Evolutionary conservation across 768 basidiomycete species (phyloP).

Genomic region (Leccinum imitatum): DNA sequence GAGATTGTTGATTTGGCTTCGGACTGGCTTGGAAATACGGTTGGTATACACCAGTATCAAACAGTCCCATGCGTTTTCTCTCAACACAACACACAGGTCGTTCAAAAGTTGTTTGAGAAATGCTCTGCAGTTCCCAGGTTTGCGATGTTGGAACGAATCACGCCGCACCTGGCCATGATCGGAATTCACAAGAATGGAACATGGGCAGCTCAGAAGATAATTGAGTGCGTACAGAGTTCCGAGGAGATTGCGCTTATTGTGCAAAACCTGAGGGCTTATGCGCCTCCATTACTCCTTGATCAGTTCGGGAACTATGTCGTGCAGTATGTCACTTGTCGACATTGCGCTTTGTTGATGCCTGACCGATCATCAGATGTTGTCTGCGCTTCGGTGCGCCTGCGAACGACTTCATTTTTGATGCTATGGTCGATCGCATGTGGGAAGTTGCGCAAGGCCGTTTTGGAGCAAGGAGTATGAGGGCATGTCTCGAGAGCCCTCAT

Average conservation of each 20-base stretch:
- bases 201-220: conserved; percentile 99
- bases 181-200: conserved; percentile 99
- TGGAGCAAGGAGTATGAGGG: conserved; percentile 96
- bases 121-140: conserved; percentile 76
- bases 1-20: conserved; percentile 95
- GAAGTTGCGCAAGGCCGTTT: conserved; percentile 98
- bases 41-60: conserved; percentile 18
- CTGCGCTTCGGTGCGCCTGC: conserved; percentile 86
- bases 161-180: conserved; percentile 93
- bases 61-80: not conserved
- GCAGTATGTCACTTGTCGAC: conserved; percentile 55
- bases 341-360: not conserved
- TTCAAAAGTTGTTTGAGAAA: conserved; percentile 95
- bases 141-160: conserved; percentile 91
- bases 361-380: conserved; percentile 60
- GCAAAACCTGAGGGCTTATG: conserved; percentile 85
- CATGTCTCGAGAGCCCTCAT: conserved; percentile 89
- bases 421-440: conserved; percentile 97
- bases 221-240: conserved; percentile 86
- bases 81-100: conserved; percentile 53
- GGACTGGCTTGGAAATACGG: conserved; percentile 97
- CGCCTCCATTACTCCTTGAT: conserved; percentile 91
- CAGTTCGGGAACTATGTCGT: conserved; percentile 94
- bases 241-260: conserved; percentile 87
- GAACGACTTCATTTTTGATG: conserved; percentile 96